Evolutionary conservation across 306 rosid genomes (phyloP), one percentile per base, ranked within the genome.

Genomic region (Carpinus fangiana): DNA sequence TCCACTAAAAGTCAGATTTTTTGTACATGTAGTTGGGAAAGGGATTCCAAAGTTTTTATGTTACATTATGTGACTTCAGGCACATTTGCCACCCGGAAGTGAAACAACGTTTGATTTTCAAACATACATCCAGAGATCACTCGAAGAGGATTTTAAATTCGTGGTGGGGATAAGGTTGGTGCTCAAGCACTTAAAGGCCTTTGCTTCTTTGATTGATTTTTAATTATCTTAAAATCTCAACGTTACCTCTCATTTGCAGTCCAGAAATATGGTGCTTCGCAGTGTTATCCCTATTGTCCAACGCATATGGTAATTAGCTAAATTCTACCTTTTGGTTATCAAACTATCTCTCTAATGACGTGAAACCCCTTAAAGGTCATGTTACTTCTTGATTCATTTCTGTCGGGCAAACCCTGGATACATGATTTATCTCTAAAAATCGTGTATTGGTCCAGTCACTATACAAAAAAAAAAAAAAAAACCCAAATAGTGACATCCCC

Each of bases 131-230:
- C 61, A 41, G 50, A 83, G 90, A 82, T 84, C 98, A 74, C 93
- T 95, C 16, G 98, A 95, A 59, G 84, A 88, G 13, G 98, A 95
- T 79, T 95, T 95, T 67, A 86, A 86, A 84, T 89, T 85, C 70
- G 88, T 95, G 1, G 98, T 94, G 20, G 97, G 88, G 61, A 92
- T 94, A 67, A 92, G 91, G 97, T 94, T 73, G 57, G 79, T 73
- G n/a, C 20, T 5, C 68, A 73, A 23, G 34, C 23, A 48, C 6
- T 26, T 14, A 56, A 3, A 57, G 38, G 34, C 69, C 10, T 5
- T 47, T 69, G 51, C 6, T 47, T 74, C 72, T 70, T 87, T 82
- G 31, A 46, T 23, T 61, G 59, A 52, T 48, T 82, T 56, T 53
- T 10, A 28, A 2, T 21, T 6, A 26, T 61, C n/a, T 34, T 20